Evolutionary conservation across 108 stramenopile genomes (phyloP), one percentile per base, ranked within the genome.

Genomic region (Cyclotella distinguenda): DNA sequence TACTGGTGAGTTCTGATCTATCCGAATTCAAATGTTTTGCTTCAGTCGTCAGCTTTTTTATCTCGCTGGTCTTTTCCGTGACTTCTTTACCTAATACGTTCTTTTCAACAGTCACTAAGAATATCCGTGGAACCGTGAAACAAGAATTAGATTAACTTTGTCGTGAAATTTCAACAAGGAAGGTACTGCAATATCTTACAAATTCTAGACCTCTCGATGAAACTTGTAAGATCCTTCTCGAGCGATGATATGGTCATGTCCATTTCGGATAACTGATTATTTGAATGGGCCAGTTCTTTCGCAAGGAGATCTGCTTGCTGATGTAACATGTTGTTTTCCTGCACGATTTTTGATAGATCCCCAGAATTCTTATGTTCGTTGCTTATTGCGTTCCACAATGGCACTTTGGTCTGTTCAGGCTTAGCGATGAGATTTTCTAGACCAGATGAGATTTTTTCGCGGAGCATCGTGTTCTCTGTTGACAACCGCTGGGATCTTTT

Each of bases 61-160:
- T 30, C 38, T 58, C 55, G 36, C 26, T 54, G 8, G 12, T 51
- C 63, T 59, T 69, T 39, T 69, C 62, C 15, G 26, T 34, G 21
- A 57, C 26, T 2, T 56, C 45, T 12, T 11, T 40, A 34, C 67
- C 58, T 50, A 47, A 53, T 2, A 32, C 27, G 26, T 58, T 63
- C 31, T 77, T 77, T 62, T 77, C 75, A 18, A 49, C 36, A 33
- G 57, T 55, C 75, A 64, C 73, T 74, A 19, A 19, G 19, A 13
- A 34, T 6, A 22, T 0, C n/a, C 6, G 22, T 13, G n/a, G 28
- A 61, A 46, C 0, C 8, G 23, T 34, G 6, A 12, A 62, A 23
- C 12, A 49, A 1, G 31, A 16, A 4, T 21, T 18, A 49, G 2
- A 35, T 2, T 15, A 25, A 6, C 2, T 8, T 38, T n/a, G 2